Percentiles rank a stretch among this genome's conserved stretches.
These are phyloP conservation scores for Coemansia sp. DNA, from an alignment of 371 early-diverging fungal genomes.

Conservation along the genomic window DNA sequence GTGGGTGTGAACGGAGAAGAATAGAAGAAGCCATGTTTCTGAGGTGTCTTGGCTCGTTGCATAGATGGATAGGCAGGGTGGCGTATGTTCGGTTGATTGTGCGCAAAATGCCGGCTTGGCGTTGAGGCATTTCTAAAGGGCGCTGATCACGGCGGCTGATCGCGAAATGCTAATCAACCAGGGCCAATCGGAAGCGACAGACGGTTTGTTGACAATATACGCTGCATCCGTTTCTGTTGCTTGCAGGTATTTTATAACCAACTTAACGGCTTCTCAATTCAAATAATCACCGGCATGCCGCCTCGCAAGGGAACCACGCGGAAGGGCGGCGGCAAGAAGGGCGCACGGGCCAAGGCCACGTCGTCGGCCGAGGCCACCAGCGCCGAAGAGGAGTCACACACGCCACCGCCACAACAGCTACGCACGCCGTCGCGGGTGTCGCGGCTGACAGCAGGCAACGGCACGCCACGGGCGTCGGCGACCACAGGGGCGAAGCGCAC, in stretches of 20 bases:
- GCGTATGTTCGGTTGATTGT: too few species aligned
- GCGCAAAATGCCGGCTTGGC: too few species aligned
- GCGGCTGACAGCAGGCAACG: too few species aligned
- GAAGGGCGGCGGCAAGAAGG: background rate
- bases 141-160: background rate
- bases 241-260: background rate
- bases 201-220: too few species aligned
- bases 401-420: background rate
- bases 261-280: background rate
- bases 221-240: background rate
- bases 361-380: background rate
- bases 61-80: too few species aligned
- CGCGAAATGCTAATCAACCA: background rate
- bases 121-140: too few species aligned
- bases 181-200: too few species aligned
- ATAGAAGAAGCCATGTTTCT: background rate
- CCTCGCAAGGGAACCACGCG: conserved; percentile 11
- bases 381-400: background rate
- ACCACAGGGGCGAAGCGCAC: background rate
- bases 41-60: too few species aligned
- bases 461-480: too few species aligned
- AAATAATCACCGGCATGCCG: background rate
- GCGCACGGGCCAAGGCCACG: background rate
- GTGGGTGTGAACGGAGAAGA: background rate
- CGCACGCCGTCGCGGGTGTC: background rate